phyloP scores from a whole-genome alignment of 805 yeast species.

The Helenozyma baotianmanensis region DNA sequence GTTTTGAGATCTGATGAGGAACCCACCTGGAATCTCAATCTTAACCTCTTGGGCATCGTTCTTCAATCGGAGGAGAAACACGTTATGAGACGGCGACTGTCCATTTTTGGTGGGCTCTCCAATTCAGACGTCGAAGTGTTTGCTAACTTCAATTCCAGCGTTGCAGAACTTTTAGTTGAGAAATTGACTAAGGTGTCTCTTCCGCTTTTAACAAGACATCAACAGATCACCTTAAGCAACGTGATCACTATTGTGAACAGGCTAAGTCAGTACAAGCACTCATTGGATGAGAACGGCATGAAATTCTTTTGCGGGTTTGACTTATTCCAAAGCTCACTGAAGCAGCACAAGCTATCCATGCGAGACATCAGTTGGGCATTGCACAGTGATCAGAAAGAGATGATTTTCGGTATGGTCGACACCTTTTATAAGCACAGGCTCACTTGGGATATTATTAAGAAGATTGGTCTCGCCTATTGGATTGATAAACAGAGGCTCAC shows the following conservation, averaged over 20 bases:
- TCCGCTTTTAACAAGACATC: conserved; percentile 85
- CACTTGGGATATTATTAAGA: conserved; percentile 57
- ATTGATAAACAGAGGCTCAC: conserved; percentile 25
- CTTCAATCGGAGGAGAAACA: conserved; percentile 4
- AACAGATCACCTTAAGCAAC: conserved; percentile 75
- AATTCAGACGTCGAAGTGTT: conserved; percentile 22
- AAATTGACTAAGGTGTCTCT: conserved; percentile 60
- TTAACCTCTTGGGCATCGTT: conserved; percentile 20
- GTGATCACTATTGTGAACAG: conserved; percentile 61
- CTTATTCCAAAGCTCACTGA: conserved; percentile 48
- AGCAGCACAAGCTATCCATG: conserved; percentile 57
- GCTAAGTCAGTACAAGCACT: conserved; percentile 40
- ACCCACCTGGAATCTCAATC: conserved; percentile 31
- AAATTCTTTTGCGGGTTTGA: conserved; percentile 69
- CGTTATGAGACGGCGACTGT: background rate
- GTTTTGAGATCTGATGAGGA: conserved; percentile 39
- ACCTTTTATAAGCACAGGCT: conserved; percentile 40
- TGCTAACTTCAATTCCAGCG: conserved; percentile 33
- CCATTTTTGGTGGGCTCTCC: background rate
- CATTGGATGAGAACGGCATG: conserved; percentile 62
- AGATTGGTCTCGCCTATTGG: conserved; percentile 74
- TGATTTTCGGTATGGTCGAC: conserved; percentile 50
- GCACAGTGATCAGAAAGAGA: conserved; percentile 73
- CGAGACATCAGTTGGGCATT: conserved; percentile 87
- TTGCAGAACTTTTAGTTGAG: conserved; percentile 49